Percentiles rank a stretch among this genome's conserved stretches.
Conservation (phyloP, 176 grass and related monocot species). For the Areca catechu region DNA sequence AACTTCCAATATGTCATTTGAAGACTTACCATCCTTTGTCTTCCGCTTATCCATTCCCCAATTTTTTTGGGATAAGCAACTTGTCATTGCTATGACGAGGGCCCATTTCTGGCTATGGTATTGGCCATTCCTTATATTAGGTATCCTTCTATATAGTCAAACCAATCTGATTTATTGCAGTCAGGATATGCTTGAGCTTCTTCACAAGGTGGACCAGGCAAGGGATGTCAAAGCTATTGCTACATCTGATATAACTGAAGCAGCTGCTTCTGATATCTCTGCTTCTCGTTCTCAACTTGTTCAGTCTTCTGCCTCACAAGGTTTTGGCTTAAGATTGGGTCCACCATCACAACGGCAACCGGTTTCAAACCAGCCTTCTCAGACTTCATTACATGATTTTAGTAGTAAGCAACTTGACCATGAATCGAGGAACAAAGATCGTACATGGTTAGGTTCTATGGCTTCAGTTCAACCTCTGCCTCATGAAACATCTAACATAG, state of each 20-base stretch:
- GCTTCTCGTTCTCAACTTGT: constrained; percentile 48
- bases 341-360: constrained; percentile 62
- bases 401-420: constrained; percentile 43
- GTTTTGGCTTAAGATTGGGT: constrained; percentile 62
- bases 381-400: constrained; percentile 18
- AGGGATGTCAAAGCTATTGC: constrained; percentile 27
- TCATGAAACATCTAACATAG: constrained; percentile 27
- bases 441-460: constrained; percentile 32
- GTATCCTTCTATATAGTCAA: neutral
- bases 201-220: constrained; percentile 80
- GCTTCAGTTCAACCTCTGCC: constrained; percentile 25
- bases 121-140: too few species aligned
- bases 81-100: neutral
- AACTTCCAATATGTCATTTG: too few species aligned
- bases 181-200: constrained; percentile 94
- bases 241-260: constrained; percentile 33
- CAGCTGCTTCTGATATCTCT: constrained; percentile 24
- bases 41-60: too few species aligned
- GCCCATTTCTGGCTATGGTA: neutral
- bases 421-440: constrained; percentile 32
- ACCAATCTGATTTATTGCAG: constrained; percentile 47
- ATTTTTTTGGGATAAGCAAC: neutral
- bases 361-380: constrained; percentile 36
- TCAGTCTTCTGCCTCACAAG: constrained; percentile 45
- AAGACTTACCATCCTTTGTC: too few species aligned